Base-by-base conservation (phyloP, 371 early-diverging fungal species). In the Choanephora cucurbitarum region DNA sequence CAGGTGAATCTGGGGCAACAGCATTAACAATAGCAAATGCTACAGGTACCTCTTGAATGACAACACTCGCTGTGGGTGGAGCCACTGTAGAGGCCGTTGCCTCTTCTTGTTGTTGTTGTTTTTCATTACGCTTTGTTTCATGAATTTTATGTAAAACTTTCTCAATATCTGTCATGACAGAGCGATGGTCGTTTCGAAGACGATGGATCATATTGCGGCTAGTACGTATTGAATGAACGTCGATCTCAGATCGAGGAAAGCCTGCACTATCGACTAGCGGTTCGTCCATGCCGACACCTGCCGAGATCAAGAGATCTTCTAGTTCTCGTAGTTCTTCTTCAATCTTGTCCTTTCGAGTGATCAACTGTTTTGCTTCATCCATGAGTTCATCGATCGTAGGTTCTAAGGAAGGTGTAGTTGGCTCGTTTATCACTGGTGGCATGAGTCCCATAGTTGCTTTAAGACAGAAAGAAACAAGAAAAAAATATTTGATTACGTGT, bases 221-320 rank as follows among this genome's bases (percentile, higher is more conserved):
- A 15, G 65, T 70, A 28, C 80, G 59, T 15, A 67, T 81, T 1
- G 86, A 73, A 24, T 85, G 87, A 0, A 96, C 80, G 63, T 96
- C 96, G 14, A 96, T 69, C 70, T 95, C 96, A 14, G 87, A 72
- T 22, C 94, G 82, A 5, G 97, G 96, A 62, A 91, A 96, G 0
- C 96, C 95, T 10, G 78, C 67, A 3, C 58, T 37, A 64, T 94
- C 96, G 2, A 94, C 78, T 28, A 96, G 79, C 5, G 86, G 75
- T 18, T 85, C 86, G 4, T 77, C 72, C 84, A 91, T 86, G 42
- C 84, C 85, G 3, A 91, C 85, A 42, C 85, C 84, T 57, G 91
- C 87, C 70, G 69, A 62, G 10, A 57, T 55, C 10, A 89, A 73
- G 11, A 79, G 69, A 6, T 70, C 70, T 44, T 87, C 81, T 1